phyloP scores from a whole-genome alignment of 2,329 filamentous ascomycete species.

The Cadophora sp. region DNA sequence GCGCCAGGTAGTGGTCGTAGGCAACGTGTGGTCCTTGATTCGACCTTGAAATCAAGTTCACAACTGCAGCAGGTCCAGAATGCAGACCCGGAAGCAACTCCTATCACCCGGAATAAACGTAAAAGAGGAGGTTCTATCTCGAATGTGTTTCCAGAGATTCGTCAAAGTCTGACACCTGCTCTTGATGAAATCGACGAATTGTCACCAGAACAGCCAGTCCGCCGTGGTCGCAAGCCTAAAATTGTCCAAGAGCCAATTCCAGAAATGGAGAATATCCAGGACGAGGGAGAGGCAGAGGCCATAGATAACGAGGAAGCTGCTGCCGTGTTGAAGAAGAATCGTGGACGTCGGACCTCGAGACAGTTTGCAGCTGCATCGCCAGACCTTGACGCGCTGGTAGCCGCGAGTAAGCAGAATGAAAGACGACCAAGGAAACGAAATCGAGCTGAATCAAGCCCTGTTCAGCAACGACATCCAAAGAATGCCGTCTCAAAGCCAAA shows the following conservation, averaged over 20 bases:
- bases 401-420: slow-evolving; percentile 39
- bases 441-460: slow-evolving; percentile 28
- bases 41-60: slow-evolving; percentile 26
- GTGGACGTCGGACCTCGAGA: slow-evolving; percentile 45
- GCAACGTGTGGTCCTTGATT: slow-evolving; percentile 52
- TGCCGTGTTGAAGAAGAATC: slow-evolving; percentile 48
- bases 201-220: slow-evolving; percentile 41
- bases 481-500: slow-evolving; percentile 23
- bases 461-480: slow-evolving; percentile 37
- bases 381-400: slow-evolving; percentile 51
- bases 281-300: slow-evolving; percentile 44
- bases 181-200: slow-evolving; percentile 43
- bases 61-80: slow-evolving; percentile 29
- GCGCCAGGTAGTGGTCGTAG: slow-evolving; percentile 63
- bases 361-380: slow-evolving; percentile 39
- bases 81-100: slow-evolving; percentile 27
- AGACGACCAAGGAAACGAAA: slow-evolving; percentile 31
- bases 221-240: slow-evolving; percentile 28
- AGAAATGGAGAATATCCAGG: slow-evolving; percentile 46
- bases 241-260: neutral
- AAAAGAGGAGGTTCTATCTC: slow-evolving; percentile 28
- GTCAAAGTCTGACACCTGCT: neutral
- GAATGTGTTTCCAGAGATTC: neutral
- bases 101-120: slow-evolving; percentile 36
- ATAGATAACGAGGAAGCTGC: slow-evolving; percentile 47